phyloP scores from a whole-genome alignment of 768 basidiomycete genomes.

The Pisolithus tinctorius region DNA sequence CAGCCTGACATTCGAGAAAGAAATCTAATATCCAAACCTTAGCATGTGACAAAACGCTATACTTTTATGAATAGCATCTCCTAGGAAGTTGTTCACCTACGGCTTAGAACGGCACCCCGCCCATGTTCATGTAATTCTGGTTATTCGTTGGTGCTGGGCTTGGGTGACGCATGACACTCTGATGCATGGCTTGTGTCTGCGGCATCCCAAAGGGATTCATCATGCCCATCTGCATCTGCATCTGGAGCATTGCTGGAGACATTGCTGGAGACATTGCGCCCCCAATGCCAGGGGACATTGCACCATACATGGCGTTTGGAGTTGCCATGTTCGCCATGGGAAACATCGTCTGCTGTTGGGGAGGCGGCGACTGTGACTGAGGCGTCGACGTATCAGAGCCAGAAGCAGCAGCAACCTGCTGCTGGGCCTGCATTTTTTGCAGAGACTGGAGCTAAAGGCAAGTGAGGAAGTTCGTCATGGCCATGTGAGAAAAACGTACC shows the following conservation, averaged over 20 bases:
- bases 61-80: neutral
- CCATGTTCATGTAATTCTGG: constrained; percentile 41
- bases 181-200: constrained; percentile 73
- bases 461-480: constrained; percentile 3
- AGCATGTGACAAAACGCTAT: constrained; percentile 6
- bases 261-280: constrained; percentile 25
- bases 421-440: constrained; percentile 53
- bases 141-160: constrained; percentile 51
- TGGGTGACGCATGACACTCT: constrained; percentile 79
- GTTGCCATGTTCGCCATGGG: constrained; percentile 34
- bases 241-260: constrained; percentile 31
- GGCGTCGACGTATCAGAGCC: constrained; percentile 24
- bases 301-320: constrained; percentile 36
- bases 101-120: constrained; percentile 26
- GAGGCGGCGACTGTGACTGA: constrained; percentile 35
- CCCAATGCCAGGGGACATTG: constrained; percentile 27
- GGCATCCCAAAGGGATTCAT: constrained; percentile 45
- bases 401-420: constrained; percentile 20
- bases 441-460: constrained; percentile 67
- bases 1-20: constrained; percentile 5
- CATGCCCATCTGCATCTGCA: constrained; percentile 46
- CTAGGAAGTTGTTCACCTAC: constrained; percentile 4
- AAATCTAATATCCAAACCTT: constrained; percentile 20
- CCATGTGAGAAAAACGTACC: constrained; percentile 34
- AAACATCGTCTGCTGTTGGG: constrained; percentile 41